Conservation (phyloP, 352 stramenopile genomes). For the Phytophthora cajani region DNA sequence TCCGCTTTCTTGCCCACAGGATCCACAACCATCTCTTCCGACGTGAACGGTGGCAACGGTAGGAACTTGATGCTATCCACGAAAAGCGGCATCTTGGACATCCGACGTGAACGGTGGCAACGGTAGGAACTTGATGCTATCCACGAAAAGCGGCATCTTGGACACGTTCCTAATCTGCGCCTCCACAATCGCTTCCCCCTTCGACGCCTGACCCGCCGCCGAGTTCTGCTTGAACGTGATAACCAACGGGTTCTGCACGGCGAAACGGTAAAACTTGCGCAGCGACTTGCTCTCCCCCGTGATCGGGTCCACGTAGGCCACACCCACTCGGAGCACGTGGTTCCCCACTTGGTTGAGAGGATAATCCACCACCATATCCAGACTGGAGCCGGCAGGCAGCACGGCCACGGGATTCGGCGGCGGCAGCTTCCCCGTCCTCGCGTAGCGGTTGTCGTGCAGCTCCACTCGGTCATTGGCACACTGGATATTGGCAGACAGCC, state of each 20-base stretch:
- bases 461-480: constrained; percentile 83
- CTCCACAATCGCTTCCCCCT: constrained; percentile 71
- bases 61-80: constrained; percentile 86
- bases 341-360: constrained; percentile 90
- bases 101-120: constrained; percentile 65
- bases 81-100: constrained; percentile 82
- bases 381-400: constrained; percentile 69
- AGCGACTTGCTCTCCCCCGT: constrained; percentile 86
- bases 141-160: constrained; percentile 80
- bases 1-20: constrained; percentile 5
- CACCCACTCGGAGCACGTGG: constrained; percentile 83
- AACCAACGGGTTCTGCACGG: constrained; percentile 89
- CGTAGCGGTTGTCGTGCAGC: constrained; percentile 80
- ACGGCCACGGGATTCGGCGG: constrained; percentile 80
- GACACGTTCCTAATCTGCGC: constrained; percentile 86
- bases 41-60: constrained; percentile 61
- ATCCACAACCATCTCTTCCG: constrained; percentile 44
- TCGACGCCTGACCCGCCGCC: constrained; percentile 25
- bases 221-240: constrained; percentile 84
- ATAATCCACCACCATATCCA: constrained; percentile 94
- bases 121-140: constrained; percentile 82
- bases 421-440: constrained; percentile 67
- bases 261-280: constrained; percentile 93
- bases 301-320: constrained; percentile 76
- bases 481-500: constrained; percentile 87